Base-by-base conservation (phyloP, 1,139 yeast genomes). In the Geotrichum phurueaensis region DNA sequence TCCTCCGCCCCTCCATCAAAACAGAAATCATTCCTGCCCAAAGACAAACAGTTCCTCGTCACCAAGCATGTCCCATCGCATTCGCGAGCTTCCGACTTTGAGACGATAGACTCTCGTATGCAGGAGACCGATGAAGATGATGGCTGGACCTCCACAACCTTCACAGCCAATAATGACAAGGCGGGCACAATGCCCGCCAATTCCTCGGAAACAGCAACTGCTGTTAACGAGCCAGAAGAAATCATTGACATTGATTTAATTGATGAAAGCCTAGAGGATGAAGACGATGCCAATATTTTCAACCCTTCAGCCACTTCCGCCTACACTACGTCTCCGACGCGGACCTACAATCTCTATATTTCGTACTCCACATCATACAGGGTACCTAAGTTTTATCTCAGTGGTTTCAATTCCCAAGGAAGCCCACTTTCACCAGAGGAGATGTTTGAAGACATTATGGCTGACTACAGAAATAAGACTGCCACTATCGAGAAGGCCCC, bases 401-500 rank as follows among this genome's bases (percentile, higher is more conserved):
- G 90, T 22, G 99, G 99, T 0, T 94, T 85, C 76, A 85, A 84
- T 69, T 80, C 85, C 20, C 83, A 87, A 64, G 98, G 99, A 0
- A 81, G 85, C 20, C 99, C 99, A 1, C 77, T 94, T 45, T 79
- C 88, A 29, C 97, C 99, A 0, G 79, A 85, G 43, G 87, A 89
- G 69, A 94, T 94, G 98, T 91, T 91, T 76, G 95, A 92, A 69
- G 99, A 94, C 72, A 90, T 94, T 58, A 84, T 92, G 12, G 83
- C 87, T 47, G 99, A 94, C 72, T 94, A 94, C 74, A 84, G 94
- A 70, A 92, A 92, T 70, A 94, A 94, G 75, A 95, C 99, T 0
- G 99, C 95, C 36, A 94, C 99, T 0, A 92, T 94, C 64, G 99
- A 94, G 73, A 84, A 83, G 65, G 85, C 96, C 7, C 99, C 99